Evolutionary conservation across 306 rosid species (phyloP), one percentile per base, ranked within the genome.

Genomic region (Alnus rubra): DNA sequence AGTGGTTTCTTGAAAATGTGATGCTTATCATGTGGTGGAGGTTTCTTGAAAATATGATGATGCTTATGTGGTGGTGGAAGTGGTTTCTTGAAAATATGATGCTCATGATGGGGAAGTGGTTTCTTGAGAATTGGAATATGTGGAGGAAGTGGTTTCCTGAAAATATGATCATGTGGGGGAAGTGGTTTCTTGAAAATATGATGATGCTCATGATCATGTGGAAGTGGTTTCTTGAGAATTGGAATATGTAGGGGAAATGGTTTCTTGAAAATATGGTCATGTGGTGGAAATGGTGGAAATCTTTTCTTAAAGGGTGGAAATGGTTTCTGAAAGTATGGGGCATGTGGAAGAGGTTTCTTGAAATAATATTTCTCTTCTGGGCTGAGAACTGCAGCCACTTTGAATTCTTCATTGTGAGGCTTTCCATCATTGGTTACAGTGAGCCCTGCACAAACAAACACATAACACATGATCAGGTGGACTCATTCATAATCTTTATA

Each of bases 1-100:
- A 55, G 9, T 65, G 85, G 74, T 75, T 71, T 82, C 80, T 83
- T 83, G 18, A 54, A 5, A 5, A 50, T 33, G 10, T 79, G 82
- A 30, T 35, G 5, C 33, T 10, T 48, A 39, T 9, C n/a, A 49
- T 15, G 13, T 0, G 70, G 15, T 0, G 30, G 71, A 6, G 15
- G 71, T 1, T 59, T 59, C 33, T 58, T 9, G 35, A 58, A 58
- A 58, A 4, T 0, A 8, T 31, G 65, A 58, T 54, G 16, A 23
- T 23, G 28, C 33, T 10, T 48, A 39, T 9, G 28, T 11, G 12
- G 13, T 0, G 70, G 15, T 0, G 30, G 71, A 6, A 65, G 1
- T 0, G 15, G 71, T 1, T 59, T 59, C 33, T 58, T 9, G 35
- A 58, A 58, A 58, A 4, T 0, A 8, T 31, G 65, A 58, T 54